Evolutionary conservation across 495 filamentous ascomycete genomes (phyloP), one percentile per base, ranked within the genome.

Genomic region (Alectoria sarmentosa): DNA sequence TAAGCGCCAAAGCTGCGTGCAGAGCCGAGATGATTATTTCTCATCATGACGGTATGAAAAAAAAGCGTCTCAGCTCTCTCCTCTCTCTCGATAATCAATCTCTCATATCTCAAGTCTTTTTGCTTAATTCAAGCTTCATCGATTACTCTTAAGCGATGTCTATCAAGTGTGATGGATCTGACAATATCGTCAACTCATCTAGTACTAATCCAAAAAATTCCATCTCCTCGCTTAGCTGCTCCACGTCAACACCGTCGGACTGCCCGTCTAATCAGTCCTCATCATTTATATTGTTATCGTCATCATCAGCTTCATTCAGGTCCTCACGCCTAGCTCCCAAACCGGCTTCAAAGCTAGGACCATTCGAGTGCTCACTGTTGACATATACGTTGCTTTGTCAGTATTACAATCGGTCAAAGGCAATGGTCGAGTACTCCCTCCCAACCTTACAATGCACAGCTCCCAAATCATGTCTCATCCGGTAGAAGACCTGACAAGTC

Each of bases 401-500:
- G 41, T n/a, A 17, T 59, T 39, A 59, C 57, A 59, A 28, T 39
- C 19, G 57, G 57, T 59, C 57, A 28, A 59, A 39, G n/a, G 39
- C 39, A 26, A 59, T 59, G 36, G 57, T 59, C 26, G 57, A 59
- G 57, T 59, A 39, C 57, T 59, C 57, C 19, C 57, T 39, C 36
- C 57, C 57, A 36, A 59, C 57, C 57, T 39, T 59, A 59, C 57
- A 59, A 34, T 36, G 57, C 57, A 59, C 57, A 15, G 57, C 39
- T 28, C 36, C 36, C 57, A 59, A 59, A 59, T 39, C 57, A 59
- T 59, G n/a, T 39, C 30, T n/a, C 10, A 59, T 39, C 34, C 57
- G 57, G 26, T 39, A 59, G 57, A 59, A 39, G 36, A 59, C 57
- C 57, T 59, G 57, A 59, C 36, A 59, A 13, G 57, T 59, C 36